These are phyloP conservation scores for Corchorus capsularis DNA, from an alignment of 345 rosid genomes.

Conservation along the genomic window DNA sequence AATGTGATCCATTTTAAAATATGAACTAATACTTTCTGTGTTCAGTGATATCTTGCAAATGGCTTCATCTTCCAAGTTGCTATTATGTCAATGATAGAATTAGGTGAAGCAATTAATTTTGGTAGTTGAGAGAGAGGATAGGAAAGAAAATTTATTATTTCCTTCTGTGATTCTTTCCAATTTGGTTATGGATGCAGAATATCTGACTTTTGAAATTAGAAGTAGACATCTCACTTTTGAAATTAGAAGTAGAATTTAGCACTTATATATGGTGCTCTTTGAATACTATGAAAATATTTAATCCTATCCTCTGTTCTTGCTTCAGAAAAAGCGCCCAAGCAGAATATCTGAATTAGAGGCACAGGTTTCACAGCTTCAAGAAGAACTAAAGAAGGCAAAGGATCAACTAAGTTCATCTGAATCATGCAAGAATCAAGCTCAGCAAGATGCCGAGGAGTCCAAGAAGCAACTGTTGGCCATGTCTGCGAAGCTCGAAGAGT, in stretches of 20 bases:
- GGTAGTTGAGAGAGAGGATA: constrained; percentile 30
- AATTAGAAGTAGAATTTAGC: constrained; percentile 3
- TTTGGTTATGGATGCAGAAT: not conserved
- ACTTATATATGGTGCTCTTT: not conserved
- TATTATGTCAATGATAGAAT: not conserved
- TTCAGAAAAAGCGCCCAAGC: constrained; percentile 88
- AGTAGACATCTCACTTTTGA: too few species aligned
- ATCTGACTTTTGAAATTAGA: too few species aligned
- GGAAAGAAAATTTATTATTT: constrained; percentile 13
- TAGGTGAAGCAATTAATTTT: constrained; percentile 35
- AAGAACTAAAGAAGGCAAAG: constrained; percentile 81
- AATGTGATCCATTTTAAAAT: not conserved
- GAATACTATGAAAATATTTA: not conserved
- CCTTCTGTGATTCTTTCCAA: constrained; percentile 4
- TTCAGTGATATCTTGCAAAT: not conserved
- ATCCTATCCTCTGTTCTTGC: constrained; percentile 25
- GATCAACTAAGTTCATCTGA: constrained; percentile 68
- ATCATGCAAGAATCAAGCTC: constrained; percentile 70
- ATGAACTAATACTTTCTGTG: not conserved
- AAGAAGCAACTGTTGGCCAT: constrained; percentile 55
- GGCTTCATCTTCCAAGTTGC: not conserved
- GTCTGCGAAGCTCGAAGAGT: constrained; percentile 66
- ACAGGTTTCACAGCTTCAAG: constrained; percentile 71
- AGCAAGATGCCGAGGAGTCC: constrained; percentile 76
- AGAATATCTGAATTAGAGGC: constrained; percentile 78